Evolutionary conservation across 805 yeast species (phyloP).

Genomic region (Hanseniaspora pseudoguilliermondii): DNA sequence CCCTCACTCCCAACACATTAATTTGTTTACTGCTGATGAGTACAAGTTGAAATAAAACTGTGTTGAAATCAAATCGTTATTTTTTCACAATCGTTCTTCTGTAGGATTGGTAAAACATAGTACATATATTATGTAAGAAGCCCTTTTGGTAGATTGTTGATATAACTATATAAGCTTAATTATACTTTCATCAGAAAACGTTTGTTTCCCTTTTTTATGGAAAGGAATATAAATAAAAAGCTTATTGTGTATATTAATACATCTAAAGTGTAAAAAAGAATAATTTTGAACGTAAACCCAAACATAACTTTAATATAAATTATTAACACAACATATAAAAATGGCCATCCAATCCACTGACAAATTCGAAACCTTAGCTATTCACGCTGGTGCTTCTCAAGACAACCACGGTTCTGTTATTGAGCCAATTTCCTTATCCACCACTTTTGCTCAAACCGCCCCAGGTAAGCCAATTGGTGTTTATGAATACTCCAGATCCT

Average conservation of each 20-base stretch:
- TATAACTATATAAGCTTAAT: too few species aligned
- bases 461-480: slow-evolving; percentile 68
- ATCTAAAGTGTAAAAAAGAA: too few species aligned
- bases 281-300: neutral
- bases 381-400: slow-evolving; percentile 72
- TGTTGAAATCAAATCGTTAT: neutral
- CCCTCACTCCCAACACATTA: too few species aligned
- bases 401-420: slow-evolving; percentile 75
- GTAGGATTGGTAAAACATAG: too few species aligned
- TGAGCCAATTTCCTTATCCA: slow-evolving; percentile 68
- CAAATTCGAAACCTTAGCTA: slow-evolving; percentile 64
- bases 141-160: too few species aligned
- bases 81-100: too few species aligned
- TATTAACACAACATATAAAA: neutral
- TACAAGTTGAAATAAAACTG: neutral
- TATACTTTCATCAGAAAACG: too few species aligned
- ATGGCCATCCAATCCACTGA: slow-evolving; percentile 24
- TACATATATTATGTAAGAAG: too few species aligned
- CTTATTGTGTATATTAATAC: too few species aligned
- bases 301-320: neutral
- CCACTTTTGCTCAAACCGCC: slow-evolving; percentile 70
- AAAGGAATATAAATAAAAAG: too few species aligned
- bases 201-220: too few species aligned
- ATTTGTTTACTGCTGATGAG: neutral
- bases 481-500: slow-evolving; percentile 74